Base-by-base conservation (phyloP, 371 early-diverging fungal species). In the Conidiobolus incongruus region DNA sequence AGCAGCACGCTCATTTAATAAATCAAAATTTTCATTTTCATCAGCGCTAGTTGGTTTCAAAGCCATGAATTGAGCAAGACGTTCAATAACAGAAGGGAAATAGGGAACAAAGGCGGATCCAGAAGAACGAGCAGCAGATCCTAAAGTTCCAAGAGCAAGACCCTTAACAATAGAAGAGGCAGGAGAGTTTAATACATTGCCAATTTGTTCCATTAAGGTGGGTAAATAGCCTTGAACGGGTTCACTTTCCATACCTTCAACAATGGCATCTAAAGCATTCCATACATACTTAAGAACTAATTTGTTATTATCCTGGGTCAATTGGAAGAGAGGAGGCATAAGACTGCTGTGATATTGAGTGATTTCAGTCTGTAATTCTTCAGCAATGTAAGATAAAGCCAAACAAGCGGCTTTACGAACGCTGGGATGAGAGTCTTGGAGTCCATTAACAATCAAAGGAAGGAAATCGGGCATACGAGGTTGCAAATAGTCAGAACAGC, bases 321-420 rank as follows among this genome's bases (percentile, higher is more conserved):
- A 61, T 42, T 67, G 66, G 44, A 90, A 79, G 7, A 90, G 70
- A 23, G 79, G 53, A 15, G 92, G 92, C 50, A 91, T 50, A 13
- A 91, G 63, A 11, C 61, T 64, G 35, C 77, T 70, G 50, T 91
- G 92, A 40, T 77, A 66, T 35, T 62, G 66, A 12, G 80, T 67
- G 24, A 90, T 69, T 23, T 84, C 87, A 17, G 72, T 66, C 17
- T 71, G 72, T 38, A 38, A 24, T 40, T 86, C 84, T 34, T 75
- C 81, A 1, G 84, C 81, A 46, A 90, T 61, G 41, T 78, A 66
- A 13, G 80, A 73, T 24, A 91, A 55, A 1, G 88, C 81, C 66
- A 86, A 72, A 51, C 91, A 91, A 19, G 86, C 82, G 16, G 82
- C 83, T 19, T 77, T 70, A 44, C 88, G 77, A 26, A 90, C 92